These are phyloP conservation scores for Glarea lozoyensis DNA, from an alignment of 495 filamentous ascomycete species.

Conservation along the genomic window DNA sequence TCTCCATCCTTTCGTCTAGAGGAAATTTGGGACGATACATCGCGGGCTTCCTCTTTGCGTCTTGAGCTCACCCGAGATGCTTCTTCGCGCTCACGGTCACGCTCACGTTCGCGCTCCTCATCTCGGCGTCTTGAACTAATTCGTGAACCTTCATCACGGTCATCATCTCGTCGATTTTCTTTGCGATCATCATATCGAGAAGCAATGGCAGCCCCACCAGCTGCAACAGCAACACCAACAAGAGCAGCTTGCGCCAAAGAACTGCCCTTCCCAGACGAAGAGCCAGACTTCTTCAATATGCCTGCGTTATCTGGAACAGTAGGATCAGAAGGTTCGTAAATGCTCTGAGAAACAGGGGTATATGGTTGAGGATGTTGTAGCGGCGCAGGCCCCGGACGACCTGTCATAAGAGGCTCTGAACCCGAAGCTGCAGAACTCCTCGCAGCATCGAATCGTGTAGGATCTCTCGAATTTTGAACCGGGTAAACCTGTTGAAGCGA, in stretches of 20 bases:
- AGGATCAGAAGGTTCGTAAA: slow-evolving; percentile 36
- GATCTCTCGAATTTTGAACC: slow-evolving; percentile 53
- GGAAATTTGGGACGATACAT: no score
- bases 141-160: slow-evolving; percentile 7
- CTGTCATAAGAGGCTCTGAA: slow-evolving; percentile 16
- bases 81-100: no score
- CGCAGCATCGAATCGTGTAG: slow-evolving; percentile 45
- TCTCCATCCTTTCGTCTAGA: no score
- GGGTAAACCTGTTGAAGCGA: slow-evolving; percentile 36
- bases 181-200: slow-evolving; percentile 31
- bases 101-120: slow-evolving; percentile 3
- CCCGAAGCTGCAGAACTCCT: slow-evolving; percentile 33
- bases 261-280: slow-evolving; percentile 24
- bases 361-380: slow-evolving; percentile 51
- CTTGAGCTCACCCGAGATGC: slow-evolving; percentile 14
- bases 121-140: slow-evolving; percentile 19
- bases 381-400: slow-evolving; percentile 38
- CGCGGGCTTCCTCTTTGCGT: no score
- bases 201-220: slow-evolving; percentile 31
- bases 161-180: slow-evolving; percentile 13
- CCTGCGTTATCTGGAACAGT: slow-evolving; percentile 21
- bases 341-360: slow-evolving; percentile 43
- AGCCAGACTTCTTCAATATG: slow-evolving; percentile 18
- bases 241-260: slow-evolving; percentile 36
- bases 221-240: slow-evolving; percentile 39